Evolutionary conservation across 371 early-diverging fungal genomes (phyloP).

Genomic region (Umbelopsis sp.): DNA sequence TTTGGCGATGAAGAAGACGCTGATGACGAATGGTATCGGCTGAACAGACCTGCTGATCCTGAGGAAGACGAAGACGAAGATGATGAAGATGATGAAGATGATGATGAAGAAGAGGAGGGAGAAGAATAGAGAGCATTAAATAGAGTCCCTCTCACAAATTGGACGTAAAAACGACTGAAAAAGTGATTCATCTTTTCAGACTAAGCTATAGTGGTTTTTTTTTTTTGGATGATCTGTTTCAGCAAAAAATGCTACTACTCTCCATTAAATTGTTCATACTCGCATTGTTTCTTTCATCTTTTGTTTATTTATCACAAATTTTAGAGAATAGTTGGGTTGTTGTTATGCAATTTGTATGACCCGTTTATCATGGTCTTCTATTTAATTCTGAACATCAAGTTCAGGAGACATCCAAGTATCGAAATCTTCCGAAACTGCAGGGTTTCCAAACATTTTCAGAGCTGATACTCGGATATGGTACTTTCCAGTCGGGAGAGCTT

Average conservation of each 20-base stretch:
- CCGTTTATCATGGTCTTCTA: background rate
- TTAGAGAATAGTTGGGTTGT: background rate
- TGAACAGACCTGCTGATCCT: slow-evolving; percentile 1
- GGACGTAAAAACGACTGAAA: no score
- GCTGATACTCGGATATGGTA: slow-evolving; percentile 43
- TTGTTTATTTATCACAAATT: background rate
- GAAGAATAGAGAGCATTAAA: background rate
- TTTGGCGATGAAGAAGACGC: slow-evolving; percentile 1
- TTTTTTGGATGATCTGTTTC: no score
- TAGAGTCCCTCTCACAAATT: no score
- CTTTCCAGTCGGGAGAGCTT: slow-evolving; percentile 23
- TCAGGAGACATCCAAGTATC: slow-evolving; percentile 44
- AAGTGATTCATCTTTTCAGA: no score
- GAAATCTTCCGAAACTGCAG: slow-evolving; percentile 30
- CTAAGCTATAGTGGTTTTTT: no score
- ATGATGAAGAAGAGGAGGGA: background rate
- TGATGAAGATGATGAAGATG: slow-evolving; percentile 17
- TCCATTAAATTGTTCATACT: no score
- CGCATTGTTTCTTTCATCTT: no score
- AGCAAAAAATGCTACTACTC: no score
- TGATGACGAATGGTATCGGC: background rate
- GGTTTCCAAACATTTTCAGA: slow-evolving; percentile 39
- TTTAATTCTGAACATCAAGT: slow-evolving; percentile 20
- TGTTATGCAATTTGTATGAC: background rate
- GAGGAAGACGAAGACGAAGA: slow-evolving; percentile 20